phyloP scores from a whole-genome alignment of 108 stramenopile species.

The Cyclotella cryptica region DNA sequence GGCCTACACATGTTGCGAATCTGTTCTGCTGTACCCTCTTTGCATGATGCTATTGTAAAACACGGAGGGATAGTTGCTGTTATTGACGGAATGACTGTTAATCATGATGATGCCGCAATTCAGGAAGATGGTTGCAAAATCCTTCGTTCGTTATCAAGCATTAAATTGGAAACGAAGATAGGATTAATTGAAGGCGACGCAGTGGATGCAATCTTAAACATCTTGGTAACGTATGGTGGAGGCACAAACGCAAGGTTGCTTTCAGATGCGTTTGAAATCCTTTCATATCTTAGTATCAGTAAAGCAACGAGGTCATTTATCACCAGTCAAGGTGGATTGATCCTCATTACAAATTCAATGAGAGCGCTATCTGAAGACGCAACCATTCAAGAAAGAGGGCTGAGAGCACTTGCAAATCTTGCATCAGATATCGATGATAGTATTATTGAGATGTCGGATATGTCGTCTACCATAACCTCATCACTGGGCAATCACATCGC shows the following conservation, averaged over 20 bases:
- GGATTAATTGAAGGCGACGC: slow-evolving; percentile 26
- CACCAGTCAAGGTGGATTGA: slow-evolving; percentile 20
- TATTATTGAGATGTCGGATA: slow-evolving; percentile 1
- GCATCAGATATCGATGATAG: slow-evolving; percentile 20
- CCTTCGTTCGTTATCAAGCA: slow-evolving; percentile 2
- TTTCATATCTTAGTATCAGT: slow-evolving; percentile 5
- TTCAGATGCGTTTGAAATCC: slow-evolving; percentile 9
- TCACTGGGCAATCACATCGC: slow-evolving; percentile 1
- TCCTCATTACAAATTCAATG: slow-evolving; percentile 6
- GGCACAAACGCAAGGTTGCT: background rate
- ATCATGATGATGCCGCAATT: slow-evolving; percentile 15
- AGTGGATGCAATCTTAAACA: slow-evolving; percentile 19
- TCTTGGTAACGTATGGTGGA: slow-evolving; percentile 14
- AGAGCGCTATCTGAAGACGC: background rate
- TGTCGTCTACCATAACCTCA: background rate
- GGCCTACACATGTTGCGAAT: slow-evolving; percentile 1
- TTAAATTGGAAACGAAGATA: background rate
- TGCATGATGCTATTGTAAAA: slow-evolving; percentile 13
- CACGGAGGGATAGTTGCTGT: slow-evolving; percentile 35
- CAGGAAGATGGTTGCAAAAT: slow-evolving; percentile 29
- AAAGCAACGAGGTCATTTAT: slow-evolving; percentile 14
- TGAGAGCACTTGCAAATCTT: slow-evolving; percentile 21
- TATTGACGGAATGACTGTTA: slow-evolving; percentile 24
- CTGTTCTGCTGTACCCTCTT: background rate
- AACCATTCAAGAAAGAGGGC: slow-evolving; percentile 12